Conservation (phyloP, 176 grass and related monocot species). For the Phyllostachys edulis region DNA sequence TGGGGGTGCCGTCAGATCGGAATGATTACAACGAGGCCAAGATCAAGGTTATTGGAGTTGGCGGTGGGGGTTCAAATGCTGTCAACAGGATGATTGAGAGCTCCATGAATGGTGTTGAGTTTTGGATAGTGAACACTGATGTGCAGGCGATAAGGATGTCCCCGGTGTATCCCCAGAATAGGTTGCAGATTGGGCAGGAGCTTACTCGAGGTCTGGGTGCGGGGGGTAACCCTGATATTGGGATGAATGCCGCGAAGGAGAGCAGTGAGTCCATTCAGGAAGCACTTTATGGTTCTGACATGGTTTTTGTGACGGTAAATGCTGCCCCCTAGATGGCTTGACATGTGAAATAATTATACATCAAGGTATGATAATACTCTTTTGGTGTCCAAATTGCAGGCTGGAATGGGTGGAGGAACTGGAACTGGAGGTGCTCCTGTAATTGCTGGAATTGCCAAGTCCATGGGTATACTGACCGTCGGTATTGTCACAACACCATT, state of each 20-base stretch:
- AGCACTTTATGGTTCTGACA: conserved; percentile 63
- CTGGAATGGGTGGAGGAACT: conserved; percentile 92
- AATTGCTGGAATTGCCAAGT: conserved; percentile 76
- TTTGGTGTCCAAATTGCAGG: conserved; percentile 45
- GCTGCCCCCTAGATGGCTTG: neutral
- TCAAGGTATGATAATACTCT: neutral
- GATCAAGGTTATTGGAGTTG: conserved; percentile 89
- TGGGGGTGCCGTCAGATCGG: conserved; percentile 12
- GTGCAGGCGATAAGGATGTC: conserved; percentile 86
- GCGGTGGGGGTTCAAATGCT: conserved; percentile 79
- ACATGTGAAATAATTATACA: conserved; percentile 8
- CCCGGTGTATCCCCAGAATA: conserved; percentile 59
- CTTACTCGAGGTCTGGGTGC: conserved; percentile 77
- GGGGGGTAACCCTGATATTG: conserved; percentile 82
- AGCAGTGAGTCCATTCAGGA: conserved; percentile 75
- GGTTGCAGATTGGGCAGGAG: conserved; percentile 83
- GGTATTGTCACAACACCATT: conserved; percentile 89
- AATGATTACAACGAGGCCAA: conserved; percentile 62
- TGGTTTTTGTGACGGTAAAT: conserved; percentile 92
- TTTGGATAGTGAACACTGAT: conserved; percentile 91
- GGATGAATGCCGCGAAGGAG: conserved; percentile 87
- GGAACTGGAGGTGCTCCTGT: conserved; percentile 86
- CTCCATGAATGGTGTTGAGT: conserved; percentile 85
- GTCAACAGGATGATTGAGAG: conserved; percentile 86
- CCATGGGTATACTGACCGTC: conserved; percentile 80